Evolutionary conservation across 805 yeast genomes (phyloP).

Genomic region (Myxozyma geophila): DNA sequence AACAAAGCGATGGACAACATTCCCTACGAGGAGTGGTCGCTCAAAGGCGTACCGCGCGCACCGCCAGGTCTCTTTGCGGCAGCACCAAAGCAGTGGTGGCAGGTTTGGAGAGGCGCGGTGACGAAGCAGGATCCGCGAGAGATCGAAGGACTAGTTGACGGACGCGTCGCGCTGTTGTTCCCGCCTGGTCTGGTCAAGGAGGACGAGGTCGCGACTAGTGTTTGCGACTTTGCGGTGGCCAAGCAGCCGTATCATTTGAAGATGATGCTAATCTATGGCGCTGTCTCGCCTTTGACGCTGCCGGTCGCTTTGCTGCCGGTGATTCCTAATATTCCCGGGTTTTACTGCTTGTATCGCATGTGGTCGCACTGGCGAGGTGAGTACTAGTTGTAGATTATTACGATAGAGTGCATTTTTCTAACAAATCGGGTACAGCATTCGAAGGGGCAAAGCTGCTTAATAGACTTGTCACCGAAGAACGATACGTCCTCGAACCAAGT

Average conservation of each 20-base stretch:
- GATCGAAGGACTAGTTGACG: constrained; percentile 32
- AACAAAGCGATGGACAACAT: constrained; percentile 61
- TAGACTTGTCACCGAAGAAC: constrained; percentile 55
- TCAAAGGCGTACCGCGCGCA: constrained; percentile 75
- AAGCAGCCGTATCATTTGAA: constrained; percentile 61
- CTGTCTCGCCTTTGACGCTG: constrained; percentile 73
- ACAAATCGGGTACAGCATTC: constrained; percentile 51
- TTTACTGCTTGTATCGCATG: constrained; percentile 76
- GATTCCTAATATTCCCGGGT: constrained; percentile 87
- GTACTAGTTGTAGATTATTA: neutral
- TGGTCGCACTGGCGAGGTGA: constrained; percentile 73
- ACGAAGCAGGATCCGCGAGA: constrained; percentile 41
- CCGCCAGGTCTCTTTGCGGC: constrained; percentile 24
- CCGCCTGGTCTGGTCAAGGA: constrained; percentile 45
- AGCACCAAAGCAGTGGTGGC: constrained; percentile 35
- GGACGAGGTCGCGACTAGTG: constrained; percentile 46
- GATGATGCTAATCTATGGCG: constrained; percentile 56
- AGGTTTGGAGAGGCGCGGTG: constrained; percentile 55
- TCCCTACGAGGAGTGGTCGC: constrained; percentile 79
- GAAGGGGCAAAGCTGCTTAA: constrained; percentile 73
- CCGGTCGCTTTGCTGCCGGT: constrained; percentile 84
- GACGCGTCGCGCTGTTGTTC: constrained; percentile 40
- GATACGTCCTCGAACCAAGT: constrained; percentile 46
- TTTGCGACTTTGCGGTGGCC: constrained; percentile 50
- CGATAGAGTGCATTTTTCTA: neutral